Percentiles rank a stretch among this genome's conserved stretches.
phyloP scores from a whole-genome alignment of 2,329 filamentous ascomycete species.

The Neodidymelliopsis sp. region DNA sequence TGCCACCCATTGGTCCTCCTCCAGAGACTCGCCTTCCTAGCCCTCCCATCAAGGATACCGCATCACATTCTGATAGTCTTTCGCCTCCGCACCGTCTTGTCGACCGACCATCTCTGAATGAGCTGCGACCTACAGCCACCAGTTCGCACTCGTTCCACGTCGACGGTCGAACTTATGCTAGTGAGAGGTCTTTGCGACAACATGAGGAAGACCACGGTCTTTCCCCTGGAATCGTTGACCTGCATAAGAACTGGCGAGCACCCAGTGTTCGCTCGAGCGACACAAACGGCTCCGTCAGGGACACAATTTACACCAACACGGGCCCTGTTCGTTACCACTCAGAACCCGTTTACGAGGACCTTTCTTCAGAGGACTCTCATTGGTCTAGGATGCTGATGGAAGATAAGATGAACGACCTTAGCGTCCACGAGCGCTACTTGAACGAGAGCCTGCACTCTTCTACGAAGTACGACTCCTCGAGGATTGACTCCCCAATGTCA shows the following conservation, averaged over 20 bases:
- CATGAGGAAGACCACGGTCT: slow-evolving; percentile 25
- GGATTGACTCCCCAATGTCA: slow-evolving; percentile 26
- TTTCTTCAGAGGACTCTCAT: slow-evolving; percentile 30
- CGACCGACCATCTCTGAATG: slow-evolving; percentile 26
- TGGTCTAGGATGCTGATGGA: slow-evolving; percentile 33
- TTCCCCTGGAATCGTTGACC: slow-evolving; percentile 31
- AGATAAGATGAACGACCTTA: slow-evolving; percentile 35
- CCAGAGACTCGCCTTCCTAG: slow-evolving; percentile 43
- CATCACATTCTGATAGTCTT: slow-evolving; percentile 14
- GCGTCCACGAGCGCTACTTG: slow-evolving; percentile 33
- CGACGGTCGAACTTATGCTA: slow-evolving; percentile 18
- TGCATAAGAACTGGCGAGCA: slow-evolving; percentile 39
- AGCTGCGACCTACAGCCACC: slow-evolving; percentile 20
- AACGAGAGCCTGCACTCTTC: slow-evolving; percentile 28
- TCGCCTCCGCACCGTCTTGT: slow-evolving; percentile 13
- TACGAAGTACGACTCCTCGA: slow-evolving; percentile 16
- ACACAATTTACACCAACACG: slow-evolving; percentile 35
- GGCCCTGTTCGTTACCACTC: slow-evolving; percentile 28
- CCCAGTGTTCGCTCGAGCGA: slow-evolving; percentile 37
- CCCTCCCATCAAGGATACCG: slow-evolving; percentile 29
- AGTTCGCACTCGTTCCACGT: slow-evolving; percentile 22
- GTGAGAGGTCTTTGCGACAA: slow-evolving; percentile 24
- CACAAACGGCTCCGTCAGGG: slow-evolving; percentile 32
- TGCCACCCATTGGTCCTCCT: slow-evolving; percentile 39
- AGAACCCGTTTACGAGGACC: slow-evolving; percentile 34